phyloP scores from a whole-genome alignment of 345 rosid genomes.

The Pugionium dolabratum region DNA sequence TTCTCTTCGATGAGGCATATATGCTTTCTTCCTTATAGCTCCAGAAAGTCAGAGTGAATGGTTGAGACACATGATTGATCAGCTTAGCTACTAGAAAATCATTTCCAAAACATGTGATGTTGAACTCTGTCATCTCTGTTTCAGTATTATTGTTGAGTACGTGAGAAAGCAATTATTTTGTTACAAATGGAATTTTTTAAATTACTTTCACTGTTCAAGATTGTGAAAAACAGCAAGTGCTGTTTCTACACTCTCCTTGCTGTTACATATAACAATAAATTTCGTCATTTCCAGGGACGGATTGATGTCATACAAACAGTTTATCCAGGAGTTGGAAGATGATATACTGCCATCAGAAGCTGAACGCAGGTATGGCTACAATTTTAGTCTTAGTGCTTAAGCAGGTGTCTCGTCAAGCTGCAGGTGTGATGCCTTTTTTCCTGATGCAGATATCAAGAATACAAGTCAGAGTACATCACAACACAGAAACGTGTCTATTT shows the following conservation, averaged over 20 bases:
- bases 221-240: background rate
- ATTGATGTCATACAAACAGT: slow-evolving; percentile 99
- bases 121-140: slow-evolving; percentile 13
- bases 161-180: background rate
- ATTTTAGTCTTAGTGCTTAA: slow-evolving; percentile 7
- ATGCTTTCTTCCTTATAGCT: slow-evolving; percentile 2
- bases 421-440: slow-evolving; percentile 25
- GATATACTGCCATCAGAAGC: slow-evolving; percentile 96
- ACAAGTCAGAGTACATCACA: slow-evolving; percentile 85
- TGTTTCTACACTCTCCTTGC: background rate
- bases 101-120: background rate
- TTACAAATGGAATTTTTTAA: background rate
- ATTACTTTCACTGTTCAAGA: slow-evolving; percentile 2
- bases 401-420: slow-evolving; percentile 11
- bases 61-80: slow-evolving; percentile 10
- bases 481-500: slow-evolving; percentile 88
- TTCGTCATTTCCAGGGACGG: slow-evolving; percentile 66
- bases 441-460: slow-evolving; percentile 86
- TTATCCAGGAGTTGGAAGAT: slow-evolving; percentile 99
- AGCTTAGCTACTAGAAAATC: background rate
- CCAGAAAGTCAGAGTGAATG: background rate
- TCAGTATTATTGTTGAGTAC: slow-evolving; percentile 8
- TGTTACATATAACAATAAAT: slow-evolving; percentile 4
- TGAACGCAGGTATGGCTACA: slow-evolving; percentile 72
- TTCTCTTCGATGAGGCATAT: background rate